Evolutionary conservation across 2,329 filamentous ascomycete species (phyloP).

Genomic region (Teratosphaeria nubilosa): DNA sequence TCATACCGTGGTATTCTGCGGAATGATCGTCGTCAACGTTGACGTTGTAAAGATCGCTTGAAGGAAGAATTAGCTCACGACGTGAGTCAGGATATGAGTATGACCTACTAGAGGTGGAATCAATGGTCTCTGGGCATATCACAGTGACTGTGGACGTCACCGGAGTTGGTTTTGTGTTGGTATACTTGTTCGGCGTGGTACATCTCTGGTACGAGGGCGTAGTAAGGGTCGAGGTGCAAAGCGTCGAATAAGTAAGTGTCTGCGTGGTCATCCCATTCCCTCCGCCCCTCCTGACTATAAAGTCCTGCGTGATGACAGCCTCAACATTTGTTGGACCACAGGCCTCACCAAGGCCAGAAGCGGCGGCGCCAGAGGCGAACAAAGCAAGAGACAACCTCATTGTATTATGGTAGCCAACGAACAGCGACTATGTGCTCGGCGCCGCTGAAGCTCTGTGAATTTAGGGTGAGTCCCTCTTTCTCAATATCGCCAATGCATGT

Average conservation of each 20-base stretch:
- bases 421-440: neutral
- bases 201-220: neutral
- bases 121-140: neutral
- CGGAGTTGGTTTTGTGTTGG: constrained; percentile 2
- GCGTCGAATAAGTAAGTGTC: neutral
- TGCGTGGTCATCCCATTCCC: neutral
- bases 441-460: neutral
- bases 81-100: neutral
- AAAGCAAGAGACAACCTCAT: neutral
- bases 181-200: constrained; percentile 3
- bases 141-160: neutral
- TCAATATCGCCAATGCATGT: neutral
- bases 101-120: neutral
- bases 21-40: constrained; percentile 2
- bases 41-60: neutral
- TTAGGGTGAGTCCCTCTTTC: neutral
- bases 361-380: neutral
- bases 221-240: neutral
- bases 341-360: neutral
- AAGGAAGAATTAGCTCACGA: neutral
- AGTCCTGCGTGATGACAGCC: neutral
- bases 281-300: neutral
- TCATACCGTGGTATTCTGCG: constrained; percentile 1
- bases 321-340: neutral
- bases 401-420: neutral